Base-by-base conservation (phyloP, 108 stramenopile genomes). In the Schizochytrium sp. region DNA sequence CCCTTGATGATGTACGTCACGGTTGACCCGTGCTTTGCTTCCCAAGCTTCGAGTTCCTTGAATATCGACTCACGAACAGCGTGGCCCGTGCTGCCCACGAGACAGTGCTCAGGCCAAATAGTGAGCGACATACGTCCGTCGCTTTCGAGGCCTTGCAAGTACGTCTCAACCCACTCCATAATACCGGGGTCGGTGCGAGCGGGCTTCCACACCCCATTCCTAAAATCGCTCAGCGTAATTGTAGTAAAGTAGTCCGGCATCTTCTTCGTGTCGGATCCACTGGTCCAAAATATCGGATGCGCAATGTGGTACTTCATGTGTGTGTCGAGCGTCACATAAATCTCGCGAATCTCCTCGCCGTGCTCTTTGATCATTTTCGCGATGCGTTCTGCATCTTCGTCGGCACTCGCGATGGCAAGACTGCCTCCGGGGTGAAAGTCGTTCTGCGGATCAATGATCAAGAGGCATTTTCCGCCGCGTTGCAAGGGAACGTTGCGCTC, bases 91-190 rank as follows among this genome's bases (percentile, higher is more conserved):
- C 94, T 93, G 5, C 97, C 96, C 72, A 96, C 93, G 58, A 98
- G 87, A 91, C 98, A 98, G 91, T 98, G 98, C 91, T 97, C 98
- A 23, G 98, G 98, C 98, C 98, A 98, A 41, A 98, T 94, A 87
- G 93, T 94, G 10, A 97, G 90, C 72, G 90, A 83, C 92, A 98
- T 97, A 8, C 88, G 87, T 21, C 96, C 96, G 29, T 90, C 87
- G 18, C 72, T 63, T 89, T 97, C 96, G 58, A 98, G 89, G 60
- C 92, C 88, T 34, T 72, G 51, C 5, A 91, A 60, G 91, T 93
- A 93, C 2, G 44, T 28, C 55, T 89, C 47, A 48, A 69, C 90
- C 88, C 93, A 88, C 41, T 90, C 87, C 92, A 88, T 57, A 28
- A 57, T 44, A 23, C 63, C 63, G 4, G 10, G 8, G n/a, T 53